These are phyloP conservation scores for Pleurostoma richardsiae DNA, from an alignment of 2,329 filamentous ascomycete species.

Conservation along the genomic window DNA sequence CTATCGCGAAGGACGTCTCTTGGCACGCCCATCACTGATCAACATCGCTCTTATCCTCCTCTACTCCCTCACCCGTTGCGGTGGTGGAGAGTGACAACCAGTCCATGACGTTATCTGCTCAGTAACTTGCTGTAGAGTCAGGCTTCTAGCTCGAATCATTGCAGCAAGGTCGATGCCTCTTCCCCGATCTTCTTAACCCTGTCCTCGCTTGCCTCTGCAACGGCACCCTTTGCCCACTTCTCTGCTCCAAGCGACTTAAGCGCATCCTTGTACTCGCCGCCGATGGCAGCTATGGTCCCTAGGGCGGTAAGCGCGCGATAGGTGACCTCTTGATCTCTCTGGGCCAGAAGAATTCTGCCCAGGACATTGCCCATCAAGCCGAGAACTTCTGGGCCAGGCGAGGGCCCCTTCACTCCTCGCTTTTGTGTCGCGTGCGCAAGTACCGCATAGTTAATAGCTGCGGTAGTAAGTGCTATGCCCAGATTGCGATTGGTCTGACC, in stretches of 20 bases:
- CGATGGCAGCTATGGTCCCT: slow-evolving; percentile 67
- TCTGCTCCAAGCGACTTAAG: slow-evolving; percentile 35
- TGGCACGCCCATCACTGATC: too few species aligned
- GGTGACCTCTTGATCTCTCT: slow-evolving; percentile 74
- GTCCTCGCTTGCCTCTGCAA: slow-evolving; percentile 37
- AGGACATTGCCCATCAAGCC: slow-evolving; percentile 48
- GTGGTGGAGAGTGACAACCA: too few species aligned
- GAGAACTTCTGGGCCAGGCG: slow-evolving; percentile 23
- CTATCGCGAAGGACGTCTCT: too few species aligned
- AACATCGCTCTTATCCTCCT: too few species aligned
- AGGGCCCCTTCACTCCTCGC: slow-evolving; percentile 30
- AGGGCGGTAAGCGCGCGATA: slow-evolving; percentile 79
- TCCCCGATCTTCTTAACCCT: slow-evolving; percentile 40
- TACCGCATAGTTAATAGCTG: slow-evolving; percentile 81
- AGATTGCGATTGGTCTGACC: slow-evolving; percentile 68
- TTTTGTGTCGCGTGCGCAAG: slow-evolving; percentile 48
- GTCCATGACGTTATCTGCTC: too few species aligned
- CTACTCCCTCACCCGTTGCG: too few species aligned
- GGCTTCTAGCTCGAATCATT: slow-evolving; percentile 1
- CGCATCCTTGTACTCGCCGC: slow-evolving; percentile 37
- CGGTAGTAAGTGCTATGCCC: slow-evolving; percentile 74
- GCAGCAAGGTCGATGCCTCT: slow-evolving; percentile 37
- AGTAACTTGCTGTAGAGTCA: too few species aligned
- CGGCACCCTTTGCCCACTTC: slow-evolving; percentile 34
- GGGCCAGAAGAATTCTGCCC: slow-evolving; percentile 55